Evolutionary conservation across 1,284 basidiomycete species (phyloP).

Genomic region (Hemileccinum hortonii): DNA sequence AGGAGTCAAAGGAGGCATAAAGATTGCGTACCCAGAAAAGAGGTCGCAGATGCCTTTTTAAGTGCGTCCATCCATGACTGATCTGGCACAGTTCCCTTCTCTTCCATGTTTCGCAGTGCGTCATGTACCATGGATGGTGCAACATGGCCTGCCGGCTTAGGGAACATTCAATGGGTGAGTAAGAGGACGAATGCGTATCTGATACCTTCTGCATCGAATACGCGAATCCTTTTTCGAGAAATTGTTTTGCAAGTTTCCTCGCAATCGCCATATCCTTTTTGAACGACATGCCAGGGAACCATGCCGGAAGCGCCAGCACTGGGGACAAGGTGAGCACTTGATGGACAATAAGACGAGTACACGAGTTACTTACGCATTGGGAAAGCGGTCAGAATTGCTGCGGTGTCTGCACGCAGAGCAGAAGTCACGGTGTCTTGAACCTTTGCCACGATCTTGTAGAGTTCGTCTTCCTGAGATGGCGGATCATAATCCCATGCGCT

Average conservation of each 20-base stretch:
- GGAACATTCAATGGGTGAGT: not conserved
- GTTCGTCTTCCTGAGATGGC: slow-evolving; percentile 4
- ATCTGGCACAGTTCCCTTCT: not conserved
- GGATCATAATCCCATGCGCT: slow-evolving; percentile 16
- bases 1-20: not conserved
- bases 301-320: slow-evolving; percentile 12
- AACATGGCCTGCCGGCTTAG: not conserved
- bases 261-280: not conserved
- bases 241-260: not conserved
- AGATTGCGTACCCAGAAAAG: slow-evolving; percentile 11
- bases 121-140: slow-evolving; percentile 15
- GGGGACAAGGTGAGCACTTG: not conserved
- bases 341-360: too few species aligned
- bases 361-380: slow-evolving; percentile 9
- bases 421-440: not conserved
- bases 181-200: not conserved
- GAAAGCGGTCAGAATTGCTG: slow-evolving; percentile 2
- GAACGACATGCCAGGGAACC: slow-evolving; percentile 16
- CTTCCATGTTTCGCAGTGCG: slow-evolving; percentile 1
- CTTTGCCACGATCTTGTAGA: slow-evolving; percentile 5
- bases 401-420: slow-evolving; percentile 3
- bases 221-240: slow-evolving; percentile 8
- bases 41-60: slow-evolving; percentile 11
- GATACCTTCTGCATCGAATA: slow-evolving; percentile 3
- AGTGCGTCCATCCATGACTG: slow-evolving; percentile 3